These are phyloP conservation scores for Penicillium sp. DNA, from an alignment of 2,329 filamentous ascomycete genomes.

Conservation along the genomic window DNA sequence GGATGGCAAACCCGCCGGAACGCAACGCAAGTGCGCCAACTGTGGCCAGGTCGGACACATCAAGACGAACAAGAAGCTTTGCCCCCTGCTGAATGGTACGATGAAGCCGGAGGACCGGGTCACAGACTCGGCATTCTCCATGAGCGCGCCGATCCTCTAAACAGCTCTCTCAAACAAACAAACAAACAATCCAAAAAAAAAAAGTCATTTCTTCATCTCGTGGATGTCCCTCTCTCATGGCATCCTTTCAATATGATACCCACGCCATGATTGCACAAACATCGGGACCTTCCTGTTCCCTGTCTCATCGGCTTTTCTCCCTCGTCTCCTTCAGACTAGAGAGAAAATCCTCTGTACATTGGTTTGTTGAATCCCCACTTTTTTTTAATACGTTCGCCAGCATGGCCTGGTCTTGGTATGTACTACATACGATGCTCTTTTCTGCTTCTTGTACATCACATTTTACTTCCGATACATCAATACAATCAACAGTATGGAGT, in stretches of 20 bases:
- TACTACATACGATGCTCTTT: slow-evolving; percentile 7
- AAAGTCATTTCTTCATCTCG: slow-evolving; percentile 15
- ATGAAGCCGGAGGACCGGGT: slow-evolving; percentile 64
- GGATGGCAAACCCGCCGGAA: slow-evolving; percentile 69
- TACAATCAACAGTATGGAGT: neutral
- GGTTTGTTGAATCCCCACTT: neutral
- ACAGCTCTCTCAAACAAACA: slow-evolving; percentile 22
- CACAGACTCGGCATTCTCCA: slow-evolving; percentile 55
- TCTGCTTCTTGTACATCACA: slow-evolving; percentile 15
- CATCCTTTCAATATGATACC: slow-evolving; percentile 22
- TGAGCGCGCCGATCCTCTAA: slow-evolving; percentile 49
- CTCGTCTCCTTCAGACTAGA: neutral
- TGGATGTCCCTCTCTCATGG: neutral
- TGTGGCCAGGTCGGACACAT: slow-evolving; percentile 97
- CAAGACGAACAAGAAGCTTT: slow-evolving; percentile 98
- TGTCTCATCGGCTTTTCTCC: neutral
- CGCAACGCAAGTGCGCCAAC: slow-evolving; percentile 89
- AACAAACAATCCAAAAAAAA: neutral
- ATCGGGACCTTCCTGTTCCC: neutral
- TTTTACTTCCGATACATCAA: neutral
- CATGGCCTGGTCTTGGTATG: slow-evolving; percentile 8
- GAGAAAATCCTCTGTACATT: neutral
- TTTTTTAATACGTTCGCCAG: slow-evolving; percentile 9
- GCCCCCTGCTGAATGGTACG: slow-evolving; percentile 83
- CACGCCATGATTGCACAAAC: slow-evolving; percentile 4